Evolutionary conservation across 2,329 filamentous ascomycete species (phyloP), one percentile per base, ranked within the genome.

Genomic region (Parastagonospora avenae): DNA sequence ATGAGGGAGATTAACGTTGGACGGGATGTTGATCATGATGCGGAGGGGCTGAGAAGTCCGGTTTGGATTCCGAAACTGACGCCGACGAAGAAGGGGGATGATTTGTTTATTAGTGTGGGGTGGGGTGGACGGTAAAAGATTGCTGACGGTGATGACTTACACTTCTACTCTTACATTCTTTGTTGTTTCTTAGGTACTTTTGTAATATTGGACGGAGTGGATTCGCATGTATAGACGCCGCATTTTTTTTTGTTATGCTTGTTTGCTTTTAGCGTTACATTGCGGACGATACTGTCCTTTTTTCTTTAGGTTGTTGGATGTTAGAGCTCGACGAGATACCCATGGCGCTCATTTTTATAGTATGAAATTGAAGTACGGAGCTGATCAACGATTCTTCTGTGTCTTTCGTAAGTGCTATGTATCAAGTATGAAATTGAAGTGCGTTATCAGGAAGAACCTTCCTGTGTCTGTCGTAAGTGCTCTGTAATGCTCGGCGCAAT

Each of bases 51-150:
- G 31, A 70, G 66, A 46, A 74, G 71, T 48, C 84, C 85, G 0
- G 79, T 79, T 1, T 87, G 85, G 85, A 77, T 85, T 59, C 86
- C 86, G 2, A 82, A 80, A 58, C 64, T 90, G 61, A 90, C 87
- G 39, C 88, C 88, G 2, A 86, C 84, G 49, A 76, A 85, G 53
- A 79, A 84, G 42, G 87, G 88, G 0, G 83, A 87, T 24, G 86
- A 90, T 66, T 64, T 90, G 52, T 87, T 82, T 35, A 64, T 80
- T 37, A 68, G 67, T 30, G 77, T 80, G 35, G 61, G 61, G 7
- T 66, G 63, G 61, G 45, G 57, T 31, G 52, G 48, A 19, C 38
- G 42, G 33, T 43, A n/a, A 50, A 10, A 28, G 29, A n/a, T n/a
- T 28, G 27, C 15, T 39, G 41, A 32, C 14, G 32, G 27, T 19